Base-by-base conservation (phyloP, 1,284 basidiomycete genomes). In the Cutaneotrichosporon cyanovorans region DNA sequence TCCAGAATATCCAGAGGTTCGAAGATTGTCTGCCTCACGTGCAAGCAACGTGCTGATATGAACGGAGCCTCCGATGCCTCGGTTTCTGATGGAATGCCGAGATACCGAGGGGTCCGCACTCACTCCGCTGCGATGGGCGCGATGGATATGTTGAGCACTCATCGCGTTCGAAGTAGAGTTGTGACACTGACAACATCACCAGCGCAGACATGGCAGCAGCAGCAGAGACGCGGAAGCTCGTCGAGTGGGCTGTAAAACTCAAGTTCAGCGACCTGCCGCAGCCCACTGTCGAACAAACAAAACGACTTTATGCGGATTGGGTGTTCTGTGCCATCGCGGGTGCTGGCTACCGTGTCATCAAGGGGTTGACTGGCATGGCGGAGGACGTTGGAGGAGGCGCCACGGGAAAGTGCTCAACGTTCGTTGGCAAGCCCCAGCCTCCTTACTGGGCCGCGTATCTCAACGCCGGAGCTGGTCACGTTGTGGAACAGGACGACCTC, bases 401-500 rank as follows among this genome's bases (percentile, higher is more conserved):
- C 2, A 12, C 19, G 2, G 43, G 43, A 7, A 28, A 19, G 5
- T 33, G 31, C 30, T 39, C 37, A 15, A 45, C 43, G 10, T 45
- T 45, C 33, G 37, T 39, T 2, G 43, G 43, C 20, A 30, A 21
- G 20, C 36, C 19, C 12, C 30, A 31, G n/a, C 37, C 43, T 7
- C 23, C 43, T 7, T 45, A 45, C 37, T 45, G 43, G 43, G 43
- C 43, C 2, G 28, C 43, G 3, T 45, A 45, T 31, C 37, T 45
- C 16, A 45, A 45, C 30, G 43, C 43, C 6, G 43, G 43, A 2
- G 43, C 43, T 7, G 43, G 43, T 10, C 43, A 45, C 31, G 43
- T 45, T n/a, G 43, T 45, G 19, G 43, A 45, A 31, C 43, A 45
- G 30, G 43, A 45, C 37, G 43, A 45, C 37, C 43, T 45, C 30